Evolutionary conservation across 225 moss, liverwort and hornwort genomes (phyloP).

Genomic region (Takakia lepidozioides): DNA sequence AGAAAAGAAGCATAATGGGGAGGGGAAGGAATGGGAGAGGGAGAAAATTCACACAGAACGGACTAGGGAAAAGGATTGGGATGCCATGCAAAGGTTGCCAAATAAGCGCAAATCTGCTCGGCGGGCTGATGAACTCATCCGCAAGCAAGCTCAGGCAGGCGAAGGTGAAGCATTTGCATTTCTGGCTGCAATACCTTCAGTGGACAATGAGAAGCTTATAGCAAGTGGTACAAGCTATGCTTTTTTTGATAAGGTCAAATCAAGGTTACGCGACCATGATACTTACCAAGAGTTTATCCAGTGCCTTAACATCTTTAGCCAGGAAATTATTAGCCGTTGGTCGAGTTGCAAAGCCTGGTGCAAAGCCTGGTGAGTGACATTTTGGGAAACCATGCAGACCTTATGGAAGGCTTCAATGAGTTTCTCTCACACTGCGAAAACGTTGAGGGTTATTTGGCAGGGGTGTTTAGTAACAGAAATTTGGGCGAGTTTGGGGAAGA

Average conservation of each 20-base stretch:
- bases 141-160: slow-evolving; percentile 79
- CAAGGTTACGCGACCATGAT: slow-evolving; percentile 76
- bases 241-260: slow-evolving; percentile 89
- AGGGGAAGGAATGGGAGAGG: slow-evolving; percentile 36
- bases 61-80: slow-evolving; percentile 65
- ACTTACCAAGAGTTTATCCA: slow-evolving; percentile 92
- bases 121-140: slow-evolving; percentile 79
- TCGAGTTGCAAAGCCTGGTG: no score
- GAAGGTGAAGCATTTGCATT: slow-evolving; percentile 66
- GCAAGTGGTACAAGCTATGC: slow-evolving; percentile 37
- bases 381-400: slow-evolving; percentile 86
- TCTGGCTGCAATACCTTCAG: slow-evolving; percentile 30
- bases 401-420: slow-evolving; percentile 95
- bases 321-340: slow-evolving; percentile 93
- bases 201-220: slow-evolving; percentile 55
- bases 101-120: slow-evolving; percentile 84
- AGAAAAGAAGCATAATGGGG: slow-evolving; percentile 33
- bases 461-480: slow-evolving; percentile 64
- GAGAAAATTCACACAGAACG: slow-evolving; percentile 42
- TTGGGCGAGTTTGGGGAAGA: slow-evolving; percentile 60
- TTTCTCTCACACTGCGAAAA: slow-evolving; percentile 83
- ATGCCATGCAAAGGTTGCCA: slow-evolving; percentile 56
- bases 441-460: slow-evolving; percentile 77
- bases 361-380: slow-evolving; percentile 87
- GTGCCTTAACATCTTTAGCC: slow-evolving; percentile 92